Percentiles rank a stretch among this genome's conserved stretches.
These are phyloP conservation scores for Globisporangium emineosum DNA, from an alignment of 352 stramenopile species.

Conservation along the genomic window DNA sequence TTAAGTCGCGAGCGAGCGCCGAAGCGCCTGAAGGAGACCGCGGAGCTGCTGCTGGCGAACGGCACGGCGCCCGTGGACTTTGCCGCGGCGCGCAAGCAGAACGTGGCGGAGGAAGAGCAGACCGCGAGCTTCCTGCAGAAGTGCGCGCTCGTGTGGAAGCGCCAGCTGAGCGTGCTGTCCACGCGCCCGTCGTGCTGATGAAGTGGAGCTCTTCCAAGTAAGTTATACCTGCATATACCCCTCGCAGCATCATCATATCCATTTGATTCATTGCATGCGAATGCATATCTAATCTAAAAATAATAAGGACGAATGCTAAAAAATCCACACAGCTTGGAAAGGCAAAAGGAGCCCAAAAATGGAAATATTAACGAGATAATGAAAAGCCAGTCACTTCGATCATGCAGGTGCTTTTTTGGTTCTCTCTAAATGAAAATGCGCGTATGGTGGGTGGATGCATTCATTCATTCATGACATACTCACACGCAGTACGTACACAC, in stretches of 20 bases:
- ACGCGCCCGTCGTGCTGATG: constrained; percentile 7
- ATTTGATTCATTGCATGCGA: background rate
- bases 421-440: constrained; percentile 9
- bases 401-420: constrained; percentile 1
- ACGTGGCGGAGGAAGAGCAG: constrained; percentile 17
- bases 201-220: constrained; percentile 1
- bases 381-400: background rate
- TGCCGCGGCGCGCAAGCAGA: constrained; percentile 13
- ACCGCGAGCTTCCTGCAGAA: constrained; percentile 23
- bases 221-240: background rate
- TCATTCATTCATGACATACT: background rate
- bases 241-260: background rate
- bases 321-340: background rate
- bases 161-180: constrained; percentile 20
- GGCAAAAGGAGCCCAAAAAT: background rate
- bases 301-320: background rate
- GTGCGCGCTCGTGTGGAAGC: constrained; percentile 33
- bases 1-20: background rate
- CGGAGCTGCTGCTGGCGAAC: constrained; percentile 9
- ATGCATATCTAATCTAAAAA: background rate
- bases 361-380: constrained; percentile 7
- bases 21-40: constrained; percentile 16
- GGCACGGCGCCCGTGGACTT: constrained; percentile 11
- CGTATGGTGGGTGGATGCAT: background rate
- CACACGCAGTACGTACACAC: too few species aligned